Evolutionary conservation across 176 grass and related monocot species (phyloP).

Genomic region (bread wheat (Triticum aestivum)): DNA sequence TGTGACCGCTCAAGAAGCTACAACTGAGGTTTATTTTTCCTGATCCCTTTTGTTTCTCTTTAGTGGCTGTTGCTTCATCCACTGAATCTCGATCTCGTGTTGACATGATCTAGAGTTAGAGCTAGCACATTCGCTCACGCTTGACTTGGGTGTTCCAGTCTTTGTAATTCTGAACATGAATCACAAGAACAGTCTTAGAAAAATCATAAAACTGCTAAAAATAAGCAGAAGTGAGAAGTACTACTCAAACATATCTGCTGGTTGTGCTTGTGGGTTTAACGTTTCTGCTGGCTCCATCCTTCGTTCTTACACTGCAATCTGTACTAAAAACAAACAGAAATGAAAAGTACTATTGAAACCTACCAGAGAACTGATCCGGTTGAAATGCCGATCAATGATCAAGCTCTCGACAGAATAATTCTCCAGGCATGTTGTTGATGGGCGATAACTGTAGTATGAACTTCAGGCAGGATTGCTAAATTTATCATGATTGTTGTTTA

Average conservation of each 20-base stretch:
- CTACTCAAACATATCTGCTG: not conserved
- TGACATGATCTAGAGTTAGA: not conserved
- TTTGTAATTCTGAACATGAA: too few species aligned
- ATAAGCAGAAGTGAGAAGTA: not conserved
- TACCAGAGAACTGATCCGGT: slow-evolving; percentile 83
- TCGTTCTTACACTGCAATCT: too few species aligned
- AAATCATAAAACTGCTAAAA: too few species aligned
- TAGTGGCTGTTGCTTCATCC: not conserved
- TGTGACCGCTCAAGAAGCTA: slow-evolving; percentile 44
- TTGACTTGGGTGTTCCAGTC: too few species aligned
- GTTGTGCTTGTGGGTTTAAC: slow-evolving; percentile 36
- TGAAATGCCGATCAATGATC: slow-evolving; percentile 81
- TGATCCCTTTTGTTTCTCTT: slow-evolving; percentile 2
- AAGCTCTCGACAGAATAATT: slow-evolving; percentile 88
- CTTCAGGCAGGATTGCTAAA: too few species aligned
- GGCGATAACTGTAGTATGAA: too few species aligned
- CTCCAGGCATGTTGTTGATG: slow-evolving; percentile 64
- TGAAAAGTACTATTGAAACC: not conserved
- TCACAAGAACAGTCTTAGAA: too few species aligned
- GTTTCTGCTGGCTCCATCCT: slow-evolving; percentile 6
- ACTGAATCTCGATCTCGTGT: not conserved
- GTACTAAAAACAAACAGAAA: not conserved
- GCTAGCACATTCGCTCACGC: not conserved
- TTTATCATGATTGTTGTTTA: too few species aligned
- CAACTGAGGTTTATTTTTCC: slow-evolving; percentile 32